phyloP scores from a whole-genome alignment of 2,329 filamentous ascomycete genomes.

The Fusarium piperis region DNA sequence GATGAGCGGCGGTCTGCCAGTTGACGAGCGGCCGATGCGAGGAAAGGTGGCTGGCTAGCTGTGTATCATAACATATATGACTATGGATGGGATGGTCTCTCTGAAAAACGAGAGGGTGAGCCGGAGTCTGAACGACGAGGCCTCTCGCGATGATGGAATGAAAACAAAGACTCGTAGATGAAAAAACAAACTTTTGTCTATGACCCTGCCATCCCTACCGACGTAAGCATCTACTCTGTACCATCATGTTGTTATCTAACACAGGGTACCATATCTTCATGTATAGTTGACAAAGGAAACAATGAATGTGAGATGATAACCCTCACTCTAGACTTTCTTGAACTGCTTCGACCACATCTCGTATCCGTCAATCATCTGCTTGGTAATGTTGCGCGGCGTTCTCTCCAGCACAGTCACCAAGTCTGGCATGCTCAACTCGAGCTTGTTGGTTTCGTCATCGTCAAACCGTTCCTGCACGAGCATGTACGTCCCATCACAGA shows the following conservation, averaged over 20 bases:
- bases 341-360: constrained; percentile 63
- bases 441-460: constrained; percentile 42
- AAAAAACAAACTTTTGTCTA: constrained; percentile 17
- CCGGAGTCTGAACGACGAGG: constrained; percentile 2
- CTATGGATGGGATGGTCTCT: constrained; percentile 23
- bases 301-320: neutral
- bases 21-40: constrained; percentile 7
- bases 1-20: constrained; percentile 19
- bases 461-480: constrained; percentile 53
- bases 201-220: neutral
- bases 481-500: constrained; percentile 58
- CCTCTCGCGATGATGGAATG: constrained; percentile 31
- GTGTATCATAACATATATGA: constrained; percentile 39
- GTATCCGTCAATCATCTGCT: constrained; percentile 66
- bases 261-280: neutral
- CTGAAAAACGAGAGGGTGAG: constrained; percentile 13
- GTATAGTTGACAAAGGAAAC: neutral
- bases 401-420: constrained; percentile 54
- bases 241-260: neutral
- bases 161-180: constrained; percentile 15
- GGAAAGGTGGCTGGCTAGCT: constrained; percentile 2
- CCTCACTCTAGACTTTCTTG: constrained; percentile 28
- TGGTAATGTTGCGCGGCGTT: constrained; percentile 68
- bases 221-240: neutral
- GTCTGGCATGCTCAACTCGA: constrained; percentile 55